A percentile compares a stretch with the other conserved stretches of the same genome.
Evolutionary conservation across 345 rosid species (phyloP).

Genomic region (Gossypium bickii): DNA sequence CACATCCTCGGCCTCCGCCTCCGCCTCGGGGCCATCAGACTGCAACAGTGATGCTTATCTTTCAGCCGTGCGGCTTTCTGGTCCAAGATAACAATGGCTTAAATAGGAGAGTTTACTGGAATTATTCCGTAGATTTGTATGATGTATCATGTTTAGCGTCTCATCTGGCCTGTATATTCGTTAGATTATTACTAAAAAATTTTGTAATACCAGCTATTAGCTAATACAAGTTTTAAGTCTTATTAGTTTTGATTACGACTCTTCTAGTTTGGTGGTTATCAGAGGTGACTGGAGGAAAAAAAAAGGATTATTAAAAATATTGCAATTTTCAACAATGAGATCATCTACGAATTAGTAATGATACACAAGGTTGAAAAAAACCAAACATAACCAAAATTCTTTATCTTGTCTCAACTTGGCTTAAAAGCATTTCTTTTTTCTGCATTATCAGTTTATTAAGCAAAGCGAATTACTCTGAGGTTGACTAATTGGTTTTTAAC

Average conservation of each 20-base stretch:
- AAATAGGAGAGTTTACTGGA: not conserved
- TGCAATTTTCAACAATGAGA: not conserved
- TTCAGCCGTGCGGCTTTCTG: slow-evolving; percentile 80
- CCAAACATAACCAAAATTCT: not conserved
- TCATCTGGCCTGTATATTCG: not conserved
- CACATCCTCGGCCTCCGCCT: slow-evolving; percentile 42
- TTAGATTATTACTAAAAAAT: not conserved
- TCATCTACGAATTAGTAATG: not conserved
- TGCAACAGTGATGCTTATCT: slow-evolving; percentile 59
- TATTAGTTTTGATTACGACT: not conserved
- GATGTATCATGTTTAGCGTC: not conserved
- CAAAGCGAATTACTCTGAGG: slow-evolving; percentile 6
- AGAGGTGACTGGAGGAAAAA: not conserved
- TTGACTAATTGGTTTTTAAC: not conserved
- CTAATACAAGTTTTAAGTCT: not conserved
- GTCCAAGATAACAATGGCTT: slow-evolving; percentile 65
- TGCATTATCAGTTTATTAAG: slow-evolving; percentile 16
- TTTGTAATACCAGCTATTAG: slow-evolving; percentile 6
- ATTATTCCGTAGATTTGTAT: not conserved
- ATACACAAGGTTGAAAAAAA: not conserved
- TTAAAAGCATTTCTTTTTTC: slow-evolving; percentile 15
- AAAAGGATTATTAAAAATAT: not conserved
- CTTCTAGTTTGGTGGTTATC: not conserved
- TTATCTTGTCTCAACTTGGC: slow-evolving; percentile 20
- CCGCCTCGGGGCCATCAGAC: slow-evolving; percentile 81